These are phyloP conservation scores for Penicillium egyptiacum DNA, from an alignment of 495 filamentous ascomycete genomes.

Conservation along the genomic window DNA sequence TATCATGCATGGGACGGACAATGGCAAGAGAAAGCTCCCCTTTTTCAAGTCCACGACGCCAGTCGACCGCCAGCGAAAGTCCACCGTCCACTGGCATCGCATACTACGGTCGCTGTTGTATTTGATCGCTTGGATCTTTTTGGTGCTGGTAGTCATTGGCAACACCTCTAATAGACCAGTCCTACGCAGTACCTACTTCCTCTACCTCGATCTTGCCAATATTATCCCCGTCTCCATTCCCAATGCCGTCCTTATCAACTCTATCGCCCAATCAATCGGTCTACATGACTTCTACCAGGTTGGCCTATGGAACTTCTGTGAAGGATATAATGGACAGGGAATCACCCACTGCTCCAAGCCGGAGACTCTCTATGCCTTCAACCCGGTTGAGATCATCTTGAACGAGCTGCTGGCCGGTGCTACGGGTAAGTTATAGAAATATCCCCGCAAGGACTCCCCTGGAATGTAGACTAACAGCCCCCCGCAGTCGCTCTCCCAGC, in stretches of 20 bases:
- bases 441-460: background rate
- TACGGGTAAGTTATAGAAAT: slow-evolving; percentile 53
- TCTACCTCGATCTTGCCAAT: slow-evolving; percentile 77
- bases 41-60: slow-evolving; percentile 32
- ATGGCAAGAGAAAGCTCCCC: slow-evolving; percentile 34
- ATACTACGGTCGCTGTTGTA: slow-evolving; percentile 67
- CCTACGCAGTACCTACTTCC: slow-evolving; percentile 72
- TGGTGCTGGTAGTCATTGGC: slow-evolving; percentile 75
- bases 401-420: slow-evolving; percentile 78
- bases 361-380: slow-evolving; percentile 77
- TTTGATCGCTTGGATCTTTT: slow-evolving; percentile 70
- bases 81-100: slow-evolving; percentile 41
- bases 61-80: slow-evolving; percentile 26
- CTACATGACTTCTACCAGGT: slow-evolving; percentile 94
- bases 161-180: slow-evolving; percentile 61
- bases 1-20: slow-evolving; percentile 14
- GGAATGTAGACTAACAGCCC: slow-evolving; percentile 17
- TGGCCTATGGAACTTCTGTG: slow-evolving; percentile 86
- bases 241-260: slow-evolving; percentile 77
- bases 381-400: slow-evolving; percentile 78
- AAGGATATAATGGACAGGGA: slow-evolving; percentile 71
- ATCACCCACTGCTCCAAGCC: slow-evolving; percentile 74
- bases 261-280: slow-evolving; percentile 82
- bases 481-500: slow-evolving; percentile 70
- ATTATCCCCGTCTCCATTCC: slow-evolving; percentile 76